Evolutionary conservation across 2,329 filamentous ascomycete genomes (phyloP), one percentile per base, ranked within the genome.

Genomic region (Alternaria alternata): DNA sequence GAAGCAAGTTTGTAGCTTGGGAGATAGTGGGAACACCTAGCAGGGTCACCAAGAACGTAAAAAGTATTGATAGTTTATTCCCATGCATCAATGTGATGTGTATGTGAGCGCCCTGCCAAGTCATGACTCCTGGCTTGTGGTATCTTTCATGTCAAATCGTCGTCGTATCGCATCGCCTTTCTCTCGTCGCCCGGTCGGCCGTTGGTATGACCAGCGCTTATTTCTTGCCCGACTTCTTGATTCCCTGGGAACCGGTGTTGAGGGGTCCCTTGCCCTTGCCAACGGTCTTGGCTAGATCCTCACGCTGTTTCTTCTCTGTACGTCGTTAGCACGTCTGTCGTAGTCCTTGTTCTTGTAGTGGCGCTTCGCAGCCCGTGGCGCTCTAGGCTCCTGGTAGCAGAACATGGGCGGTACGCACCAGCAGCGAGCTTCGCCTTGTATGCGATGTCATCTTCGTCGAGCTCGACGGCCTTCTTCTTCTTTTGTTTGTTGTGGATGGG

Each of bases 191-290:
- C 26, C 24, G 43, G 24, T 44, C 51, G 30, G 38, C 51, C 22
- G 38, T 54, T 41, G 46, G 7, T 28, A 7, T 18, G 38, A n/a
- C 26, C 34, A 22, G 34, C 62, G 70, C 64, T 74, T 72, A 96
- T 89, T 97, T 96, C 73, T 97, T 97, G 81, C 93, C 94, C 64
- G 91, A 95, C 88, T 97, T 97, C 89, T 97, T 97, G 85, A 98
- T 97, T 64, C 93, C 93, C 82, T 96, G 92, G 49, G 85, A 81
- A 34, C 93, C 93, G 32, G 88, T 90, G 82, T 93, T 94, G 78
- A 97, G 79, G 38, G 94, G 94, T 3, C 94, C 94, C 74, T 91
- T 90, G 46, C 91, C 90, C 83, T 92, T 91, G 62, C 89, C 85
- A 8, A 90, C 90, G 82, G 92, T 91, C 65, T 89, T 85, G n/a